phyloP scores from a whole-genome alignment of 1,139 yeast genomes.

The Yamadazyma spencermartinsiae region DNA sequence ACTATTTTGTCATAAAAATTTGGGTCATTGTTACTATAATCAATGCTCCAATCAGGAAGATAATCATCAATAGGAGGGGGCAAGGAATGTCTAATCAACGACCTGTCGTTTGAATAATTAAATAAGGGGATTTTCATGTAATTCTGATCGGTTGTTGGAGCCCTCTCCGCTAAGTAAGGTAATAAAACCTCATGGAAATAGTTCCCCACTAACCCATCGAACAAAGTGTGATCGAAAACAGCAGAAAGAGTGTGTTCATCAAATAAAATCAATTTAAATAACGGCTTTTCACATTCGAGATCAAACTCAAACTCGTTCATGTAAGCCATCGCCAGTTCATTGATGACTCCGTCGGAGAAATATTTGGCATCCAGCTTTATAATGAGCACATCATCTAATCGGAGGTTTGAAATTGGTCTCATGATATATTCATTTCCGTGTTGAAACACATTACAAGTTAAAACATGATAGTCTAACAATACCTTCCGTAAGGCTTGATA shows the following conservation, averaged over 20 bases:
- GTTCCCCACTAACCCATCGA: slow-evolving; percentile 44
- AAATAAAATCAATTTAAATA: slow-evolving; percentile 31
- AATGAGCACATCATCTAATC: slow-evolving; percentile 27
- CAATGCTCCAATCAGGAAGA: slow-evolving; percentile 25
- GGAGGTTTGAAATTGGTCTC: slow-evolving; percentile 24
- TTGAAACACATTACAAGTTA: slow-evolving; percentile 32
- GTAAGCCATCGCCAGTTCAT: slow-evolving; percentile 29
- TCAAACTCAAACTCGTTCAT: slow-evolving; percentile 24
- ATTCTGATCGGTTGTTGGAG: slow-evolving; percentile 5
- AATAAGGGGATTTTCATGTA: slow-evolving; percentile 16
- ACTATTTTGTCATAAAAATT: slow-evolving; percentile 22
- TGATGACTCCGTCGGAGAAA: slow-evolving; percentile 21
- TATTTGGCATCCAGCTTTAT: slow-evolving; percentile 14
- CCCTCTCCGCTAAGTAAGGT: slow-evolving; percentile 22
- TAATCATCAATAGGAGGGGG: slow-evolving; percentile 39
- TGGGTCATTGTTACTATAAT: slow-evolving; percentile 26
- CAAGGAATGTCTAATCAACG: slow-evolving; percentile 25
- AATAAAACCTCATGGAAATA: slow-evolving; percentile 40
- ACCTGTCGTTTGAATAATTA: slow-evolving; percentile 20
- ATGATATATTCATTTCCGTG: slow-evolving; percentile 17
- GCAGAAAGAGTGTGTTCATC: slow-evolving; percentile 26
- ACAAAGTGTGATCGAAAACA: slow-evolving; percentile 42
- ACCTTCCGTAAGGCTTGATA: slow-evolving; percentile 33
- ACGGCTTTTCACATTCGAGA: slow-evolving; percentile 27
- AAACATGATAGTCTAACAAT: slow-evolving; percentile 35